Conservation (phyloP, 2,329 filamentous ascomycete species). For the Hypoxylon sp. region DNA sequence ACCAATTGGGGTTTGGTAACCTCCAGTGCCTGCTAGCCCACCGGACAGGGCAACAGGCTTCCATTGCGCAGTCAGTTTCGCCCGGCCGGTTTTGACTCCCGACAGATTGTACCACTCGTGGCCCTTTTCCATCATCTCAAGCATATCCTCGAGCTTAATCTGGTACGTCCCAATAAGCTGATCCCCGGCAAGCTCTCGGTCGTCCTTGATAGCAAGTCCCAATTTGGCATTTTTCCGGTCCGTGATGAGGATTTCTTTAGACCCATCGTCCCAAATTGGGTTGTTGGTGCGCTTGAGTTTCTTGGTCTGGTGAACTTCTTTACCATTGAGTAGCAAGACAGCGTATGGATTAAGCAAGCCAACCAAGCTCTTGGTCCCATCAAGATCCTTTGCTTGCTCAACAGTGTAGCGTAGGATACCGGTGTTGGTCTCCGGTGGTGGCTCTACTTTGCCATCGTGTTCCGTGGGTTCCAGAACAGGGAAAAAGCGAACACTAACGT, state of each 20-base stretch:
- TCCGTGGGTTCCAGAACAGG: conserved; percentile 83
- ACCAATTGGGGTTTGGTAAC: conserved; percentile 93
- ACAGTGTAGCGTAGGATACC: conserved; percentile 95
- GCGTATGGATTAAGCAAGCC: conserved; percentile 94
- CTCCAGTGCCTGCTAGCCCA: conserved; percentile 80
- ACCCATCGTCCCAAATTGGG: conserved; percentile 93
- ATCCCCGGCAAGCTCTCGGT: conserved; percentile 86
- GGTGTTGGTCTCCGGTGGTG: conserved; percentile 89
- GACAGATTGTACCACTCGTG: conserved; percentile 96
- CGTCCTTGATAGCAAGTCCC: conserved; percentile 94
- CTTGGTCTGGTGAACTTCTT: conserved; percentile 88
- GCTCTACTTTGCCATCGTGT: conserved; percentile 81
- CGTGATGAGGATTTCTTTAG: conserved; percentile 94
- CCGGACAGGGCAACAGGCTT: conserved; percentile 92
- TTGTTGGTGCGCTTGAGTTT: conserved; percentile 98
- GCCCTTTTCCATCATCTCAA: conserved; percentile 90
- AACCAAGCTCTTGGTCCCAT: conserved; percentile 90
- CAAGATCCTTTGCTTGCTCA: conserved; percentile 96
- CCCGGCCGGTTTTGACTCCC: conserved; percentile 84
- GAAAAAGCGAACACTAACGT: conserved; percentile 92
- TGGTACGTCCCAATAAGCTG: conserved; percentile 92
- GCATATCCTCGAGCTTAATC: conserved; percentile 93
- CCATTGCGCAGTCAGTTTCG: conserved; percentile 94
- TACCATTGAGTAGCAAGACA: conserved; percentile 88
- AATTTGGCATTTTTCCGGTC: conserved; percentile 92